Evolutionary conservation across 2,329 filamentous ascomycete species (phyloP), one percentile per base, ranked within the genome.

Genomic region (Penicillium thymicola): DNA sequence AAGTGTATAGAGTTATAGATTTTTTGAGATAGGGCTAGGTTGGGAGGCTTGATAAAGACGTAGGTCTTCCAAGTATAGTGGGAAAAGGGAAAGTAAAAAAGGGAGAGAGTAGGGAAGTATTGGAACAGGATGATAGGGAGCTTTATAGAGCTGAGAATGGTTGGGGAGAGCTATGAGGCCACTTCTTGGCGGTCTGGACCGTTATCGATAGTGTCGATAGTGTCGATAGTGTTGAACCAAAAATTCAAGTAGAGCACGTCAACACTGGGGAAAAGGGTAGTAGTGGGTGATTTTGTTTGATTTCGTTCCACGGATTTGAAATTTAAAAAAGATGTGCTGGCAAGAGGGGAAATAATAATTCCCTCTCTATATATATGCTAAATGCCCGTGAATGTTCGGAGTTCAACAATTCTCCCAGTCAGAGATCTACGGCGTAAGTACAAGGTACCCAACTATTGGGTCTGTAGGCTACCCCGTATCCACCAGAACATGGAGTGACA

Each of bases 91-190:
- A 23, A 7, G 43, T 21, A 13, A 46, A 21, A 21, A n/a, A 36
- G 28, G 5, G n/a, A 30, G 28, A 18, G 9, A 34, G 14, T 34
- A 46, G 30, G 27, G 9, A 8, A 45, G 55, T 21, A 51, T 25
- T 7, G 13, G 40, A 57, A 37, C 57, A 48, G 44, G 51, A 55
- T 34, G 49, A 61, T 37, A 41, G 49, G 41, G 55, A 57, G 59
- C 54, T 59, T 58, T 60, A 54, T 48, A 58, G 54, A 56, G 44
- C 51, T 42, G 45, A 42, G 51, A 67, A 65, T 59, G 50, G 66
- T 68, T 68, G 66, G 65, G 65, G 65, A 62, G 55, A 63, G 63
- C 58, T 62, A 63, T 62, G 61, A 57, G 61, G 25, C 61, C 54
- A 59, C 55, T 54, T 50, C 64, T 65, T 64, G 60, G 62, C 58